These are phyloP conservation scores for Gamsiella multidivaricata DNA, from an alignment of 192 early-diverging fungal species.

Conservation along the genomic window DNA sequence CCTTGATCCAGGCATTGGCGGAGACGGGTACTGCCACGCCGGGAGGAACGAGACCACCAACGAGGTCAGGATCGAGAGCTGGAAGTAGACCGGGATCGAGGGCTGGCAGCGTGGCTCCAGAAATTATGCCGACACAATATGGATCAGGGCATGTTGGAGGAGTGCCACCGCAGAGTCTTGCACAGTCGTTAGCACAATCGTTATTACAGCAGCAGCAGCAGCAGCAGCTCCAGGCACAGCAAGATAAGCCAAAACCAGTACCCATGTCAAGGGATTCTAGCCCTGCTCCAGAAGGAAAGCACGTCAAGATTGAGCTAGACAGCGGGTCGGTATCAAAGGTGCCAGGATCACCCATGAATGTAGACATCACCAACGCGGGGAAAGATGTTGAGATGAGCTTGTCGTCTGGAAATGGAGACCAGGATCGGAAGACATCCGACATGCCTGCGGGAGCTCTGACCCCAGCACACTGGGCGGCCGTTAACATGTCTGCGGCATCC, in stretches of 20 bases:
- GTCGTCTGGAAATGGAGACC: not conserved
- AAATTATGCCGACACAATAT: slow-evolving; percentile 18
- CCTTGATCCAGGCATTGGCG: slow-evolving; percentile 42
- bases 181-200: slow-evolving; percentile 37
- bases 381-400: slow-evolving; percentile 26
- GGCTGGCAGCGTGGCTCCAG: slow-evolving; percentile 32
- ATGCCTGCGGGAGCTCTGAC: slow-evolving; percentile 21
- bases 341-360: slow-evolving; percentile 26
- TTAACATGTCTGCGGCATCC: slow-evolving; percentile 40
- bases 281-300: slow-evolving; percentile 8
- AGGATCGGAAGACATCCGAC: not conserved
- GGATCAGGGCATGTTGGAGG: slow-evolving; percentile 17
- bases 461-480: slow-evolving; percentile 21
- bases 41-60: slow-evolving; percentile 24
- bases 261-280: slow-evolving; percentile 20
- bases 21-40: slow-evolving; percentile 26
- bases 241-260: slow-evolving; percentile 1
- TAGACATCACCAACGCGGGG: slow-evolving; percentile 22
- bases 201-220: slow-evolving; percentile 29
- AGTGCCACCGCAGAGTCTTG: slow-evolving; percentile 37
- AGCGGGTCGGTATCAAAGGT: slow-evolving; percentile 3
- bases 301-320: slow-evolving; percentile 25
- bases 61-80: slow-evolving; percentile 31
- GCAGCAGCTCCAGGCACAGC: slow-evolving; percentile 2
- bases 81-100: slow-evolving; percentile 25